A percentile compares a stretch with the other conserved stretches of the same genome.
Conservation (phyloP, 257 asterid genomes). For the Solanum etuberosum region DNA sequence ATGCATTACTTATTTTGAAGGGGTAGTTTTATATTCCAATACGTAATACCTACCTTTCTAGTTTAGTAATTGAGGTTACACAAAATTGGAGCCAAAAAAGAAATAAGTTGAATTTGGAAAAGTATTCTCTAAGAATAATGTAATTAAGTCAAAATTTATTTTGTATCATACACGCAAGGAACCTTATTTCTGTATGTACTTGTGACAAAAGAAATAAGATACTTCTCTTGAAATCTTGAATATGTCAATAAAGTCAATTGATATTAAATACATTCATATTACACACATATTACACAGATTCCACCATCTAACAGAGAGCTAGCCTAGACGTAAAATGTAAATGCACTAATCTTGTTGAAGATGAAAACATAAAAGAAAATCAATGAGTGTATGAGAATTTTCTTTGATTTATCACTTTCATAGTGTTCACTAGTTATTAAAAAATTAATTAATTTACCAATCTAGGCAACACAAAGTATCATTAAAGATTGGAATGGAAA, state of each 20-base stretch:
- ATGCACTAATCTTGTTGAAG: neutral
- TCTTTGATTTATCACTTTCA: neutral
- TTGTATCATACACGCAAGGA: neutral
- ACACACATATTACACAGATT: neutral
- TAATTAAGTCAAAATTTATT: neutral
- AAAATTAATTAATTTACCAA: no score
- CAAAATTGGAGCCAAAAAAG: neutral
- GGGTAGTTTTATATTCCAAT: neutral
- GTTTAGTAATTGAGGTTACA: neutral
- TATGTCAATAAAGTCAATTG: neutral
- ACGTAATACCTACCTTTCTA: neutral
- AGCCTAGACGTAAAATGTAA: neutral
- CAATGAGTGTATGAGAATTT: neutral
- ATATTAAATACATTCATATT: neutral
- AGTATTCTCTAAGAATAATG: neutral
- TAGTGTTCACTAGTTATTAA: no score
- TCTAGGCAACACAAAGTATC: no score
- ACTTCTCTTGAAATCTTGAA: neutral
- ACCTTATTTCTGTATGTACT: neutral
- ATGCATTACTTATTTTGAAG: neutral
- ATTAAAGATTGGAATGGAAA: no score
- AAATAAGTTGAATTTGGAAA: neutral
- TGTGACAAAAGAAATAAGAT: neutral
- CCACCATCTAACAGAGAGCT: neutral
- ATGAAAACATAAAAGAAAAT: neutral